Evolutionary conservation across 164 flowering plant genomes (phyloP), one percentile per base, ranked within the genome.

Genomic region (Vitis labrusca): DNA sequence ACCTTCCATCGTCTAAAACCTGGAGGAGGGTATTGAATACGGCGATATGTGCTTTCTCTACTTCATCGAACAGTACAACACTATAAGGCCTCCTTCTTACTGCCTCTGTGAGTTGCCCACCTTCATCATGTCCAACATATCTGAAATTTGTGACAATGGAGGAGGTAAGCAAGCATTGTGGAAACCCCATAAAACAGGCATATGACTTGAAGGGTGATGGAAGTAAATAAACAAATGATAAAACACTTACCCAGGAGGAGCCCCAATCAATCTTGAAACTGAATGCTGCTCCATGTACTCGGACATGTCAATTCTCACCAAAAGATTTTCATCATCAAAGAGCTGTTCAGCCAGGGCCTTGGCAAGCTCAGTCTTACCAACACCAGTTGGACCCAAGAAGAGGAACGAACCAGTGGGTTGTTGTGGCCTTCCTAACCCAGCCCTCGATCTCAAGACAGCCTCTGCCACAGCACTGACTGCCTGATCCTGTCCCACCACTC

Each of bases 211-310:
- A 4, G 7, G 7, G 5, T 32, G 44, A 32, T 2, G 44, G 44
- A 6, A 32, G 44, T 12, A 2, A 51, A 49, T 10, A 13, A 14
- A 44, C 27, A 13, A 30, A 56, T 47, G 0, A 7, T 2, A 12
- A 15, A 16, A 50, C 15, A 73, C 89, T 76, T 84, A 93, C 89
- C 98, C 98, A n/a, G 97, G 98, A 1, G 98, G 98, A 59, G 98
- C 97, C 57, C 98, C 98, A 69, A 92, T 94, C 12, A 94, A 74
- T 5, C 98, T 80, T 0, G 98, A 79, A 32, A 94, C 95, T 0
- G 98, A 92, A 60, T 92, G 98, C 23, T 94, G 97, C 74, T 94
- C 97, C 97, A 92, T 92, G 71, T 94, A 94, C 81, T 94, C 98
- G 0, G 97, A 91, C 98, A 94, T 92, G 62, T 94, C 98, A 47